Conservation (phyloP, 805 yeast species). For the Lachancea fermentati region DNA sequence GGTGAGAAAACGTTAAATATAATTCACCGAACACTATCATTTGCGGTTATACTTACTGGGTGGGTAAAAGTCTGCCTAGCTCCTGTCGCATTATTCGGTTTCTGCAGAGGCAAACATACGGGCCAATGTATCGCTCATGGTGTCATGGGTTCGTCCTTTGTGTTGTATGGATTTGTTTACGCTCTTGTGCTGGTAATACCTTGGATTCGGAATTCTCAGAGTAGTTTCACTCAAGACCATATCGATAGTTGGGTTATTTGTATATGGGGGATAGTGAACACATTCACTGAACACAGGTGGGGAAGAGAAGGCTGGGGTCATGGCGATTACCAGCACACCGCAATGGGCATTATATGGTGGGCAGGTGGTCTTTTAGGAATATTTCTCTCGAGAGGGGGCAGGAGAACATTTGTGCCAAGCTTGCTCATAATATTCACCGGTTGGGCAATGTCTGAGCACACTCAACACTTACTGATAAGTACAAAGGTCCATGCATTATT, state of each 20-base stretch:
- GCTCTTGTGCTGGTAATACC: constrained; percentile 64
- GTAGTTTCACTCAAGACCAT: constrained; percentile 68
- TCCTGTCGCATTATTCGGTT: constrained; percentile 78
- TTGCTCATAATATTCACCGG: constrained; percentile 82
- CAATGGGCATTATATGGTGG: constrained; percentile 98
- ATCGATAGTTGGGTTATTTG: constrained; percentile 79
- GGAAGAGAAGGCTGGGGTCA: constrained; percentile 82
- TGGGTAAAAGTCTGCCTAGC: constrained; percentile 81
- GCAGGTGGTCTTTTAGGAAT: constrained; percentile 86
- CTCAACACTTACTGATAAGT: constrained; percentile 67
- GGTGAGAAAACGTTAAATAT: constrained; percentile 34
- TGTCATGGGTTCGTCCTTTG: constrained; percentile 89
- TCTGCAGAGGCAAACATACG: constrained; percentile 74
- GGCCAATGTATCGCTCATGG: constrained; percentile 98
- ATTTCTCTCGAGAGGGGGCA: constrained; percentile 61
- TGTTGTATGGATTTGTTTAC: constrained; percentile 71
- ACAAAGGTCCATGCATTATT: constrained; percentile 86
- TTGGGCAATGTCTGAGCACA: constrained; percentile 90
- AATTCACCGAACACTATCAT: constrained; percentile 43
- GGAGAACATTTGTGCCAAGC: constrained; percentile 74
- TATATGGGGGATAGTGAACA: constrained; percentile 87
- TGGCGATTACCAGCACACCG: constrained; percentile 92
- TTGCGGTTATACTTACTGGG: constrained; percentile 49
- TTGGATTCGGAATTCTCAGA: constrained; percentile 55
- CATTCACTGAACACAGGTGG: constrained; percentile 97